Evolutionary conservation across 768 basidiomycete species (phyloP), one percentile per base, ranked within the genome.

Genomic region (Xerocomellus intermedius): DNA sequence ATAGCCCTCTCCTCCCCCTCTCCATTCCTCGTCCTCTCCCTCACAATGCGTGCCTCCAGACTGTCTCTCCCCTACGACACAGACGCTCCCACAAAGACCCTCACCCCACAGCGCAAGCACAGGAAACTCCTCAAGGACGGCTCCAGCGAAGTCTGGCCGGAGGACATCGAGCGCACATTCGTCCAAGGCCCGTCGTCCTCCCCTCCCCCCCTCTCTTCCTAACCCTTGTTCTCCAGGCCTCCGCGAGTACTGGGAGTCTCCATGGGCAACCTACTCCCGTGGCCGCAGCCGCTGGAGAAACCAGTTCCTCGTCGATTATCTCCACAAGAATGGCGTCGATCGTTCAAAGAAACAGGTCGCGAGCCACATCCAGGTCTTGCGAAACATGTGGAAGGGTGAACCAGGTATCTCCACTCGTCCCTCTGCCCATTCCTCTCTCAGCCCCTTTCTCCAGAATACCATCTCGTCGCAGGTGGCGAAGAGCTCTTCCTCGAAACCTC

Each of bases 331-430:
- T 36, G 86, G 85, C 52, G 81, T 92, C 66, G 78, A 79, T 26
- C 84, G 90, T 39, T 80, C 87, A 42, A 91, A 91, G 78, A 91
- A 92, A 70, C 90, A 92, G 70, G 90, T 92, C 59, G 90, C 90
- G n/a, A 89, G 86, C 69, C 90, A 92, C 64, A 88, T 92, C 49
- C 90, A 92, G 66, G 89, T 91, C 52, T 69, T 90, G 51, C 77
- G 89, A 48, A 91, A 91, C 66, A 91, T 91, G 89, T 91, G 88
- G 89, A 90, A 90, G 69, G 89, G 88, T 22, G 83, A 87, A 55
- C 79, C 84, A 76, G 85, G 89, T 87, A 54, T 33, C 75, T 61
- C 37, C 21, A 16, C 42, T 17, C 28, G n/a, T 38, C 16, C 36
- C 35, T 8, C 48, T 44, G 1, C 5, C 62, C 36, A 38, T 43